These are phyloP conservation scores for Apophysomyces elegans DNA, from an alignment of 371 early-diverging fungal species.

Conservation along the genomic window DNA sequence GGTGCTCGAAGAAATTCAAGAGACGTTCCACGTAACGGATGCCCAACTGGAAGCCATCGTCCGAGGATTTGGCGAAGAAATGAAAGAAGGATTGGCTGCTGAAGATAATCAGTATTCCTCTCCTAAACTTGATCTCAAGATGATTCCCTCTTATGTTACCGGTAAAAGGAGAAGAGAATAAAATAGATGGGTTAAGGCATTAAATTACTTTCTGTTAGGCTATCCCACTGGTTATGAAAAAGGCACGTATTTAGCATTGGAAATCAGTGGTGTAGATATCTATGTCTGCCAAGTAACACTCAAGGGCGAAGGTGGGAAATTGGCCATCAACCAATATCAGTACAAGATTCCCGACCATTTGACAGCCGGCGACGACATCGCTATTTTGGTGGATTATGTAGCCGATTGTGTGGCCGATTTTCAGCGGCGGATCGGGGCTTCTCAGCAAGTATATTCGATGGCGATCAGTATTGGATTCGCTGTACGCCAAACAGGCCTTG, in stretches of 20 bases:
- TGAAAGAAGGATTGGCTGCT: constrained; percentile 44
- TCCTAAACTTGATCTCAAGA: constrained; percentile 44
- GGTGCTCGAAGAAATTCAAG: constrained; percentile 30
- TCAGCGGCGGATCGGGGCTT: constrained; percentile 43
- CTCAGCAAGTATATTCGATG: constrained; percentile 50
- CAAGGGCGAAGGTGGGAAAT: constrained; percentile 52
- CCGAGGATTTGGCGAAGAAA: constrained; percentile 47
- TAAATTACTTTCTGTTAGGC: constrained; percentile 27
- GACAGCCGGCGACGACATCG: constrained; percentile 63
- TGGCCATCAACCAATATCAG: constrained; percentile 60
- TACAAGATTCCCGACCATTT: constrained; percentile 83
- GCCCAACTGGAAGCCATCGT: constrained; percentile 32
- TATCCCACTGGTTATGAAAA: constrained; percentile 87
- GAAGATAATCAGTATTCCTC: constrained; percentile 4
- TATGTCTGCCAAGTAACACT: constrained; percentile 56
- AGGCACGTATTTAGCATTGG: constrained; percentile 90
- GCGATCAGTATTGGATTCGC: constrained; percentile 55
- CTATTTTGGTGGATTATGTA: constrained; percentile 85
- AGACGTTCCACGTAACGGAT: constrained; percentile 38
- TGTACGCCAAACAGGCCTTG: constrained; percentile 47
- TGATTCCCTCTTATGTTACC: constrained; percentile 58
- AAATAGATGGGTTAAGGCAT: not conserved
- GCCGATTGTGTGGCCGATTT: constrained; percentile 69
- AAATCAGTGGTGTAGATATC: constrained; percentile 85
- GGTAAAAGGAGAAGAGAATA: constrained; percentile 26